A percentile compares a stretch with the other conserved stretches of the same genome.
phyloP scores from a whole-genome alignment of 495 filamentous ascomycete genomes.

The Talaromyces nanjingensis region DNA sequence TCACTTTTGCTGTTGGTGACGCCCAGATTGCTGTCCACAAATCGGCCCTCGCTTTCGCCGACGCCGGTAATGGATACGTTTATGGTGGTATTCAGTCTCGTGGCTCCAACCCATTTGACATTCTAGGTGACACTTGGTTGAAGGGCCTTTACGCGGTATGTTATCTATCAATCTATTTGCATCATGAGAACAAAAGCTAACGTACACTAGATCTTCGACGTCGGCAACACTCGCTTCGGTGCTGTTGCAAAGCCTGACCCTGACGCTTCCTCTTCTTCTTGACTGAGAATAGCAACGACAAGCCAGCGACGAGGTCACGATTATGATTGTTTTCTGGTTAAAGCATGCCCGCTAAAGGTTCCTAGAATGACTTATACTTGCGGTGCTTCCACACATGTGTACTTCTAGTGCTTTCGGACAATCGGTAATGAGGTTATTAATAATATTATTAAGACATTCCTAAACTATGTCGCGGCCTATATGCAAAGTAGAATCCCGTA shows the following conservation, averaged over 20 bases:
- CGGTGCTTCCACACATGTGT: neutral
- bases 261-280: neutral
- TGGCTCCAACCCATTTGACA: slow-evolving; percentile 60
- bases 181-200: slow-evolving; percentile 7
- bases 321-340: neutral
- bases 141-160: slow-evolving; percentile 65
- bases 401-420: neutral
- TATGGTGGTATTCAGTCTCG: slow-evolving; percentile 75
- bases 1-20: slow-evolving; percentile 63
- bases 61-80: slow-evolving; percentile 49
- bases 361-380: neutral
- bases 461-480: neutral
- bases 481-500: neutral
- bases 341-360: neutral
- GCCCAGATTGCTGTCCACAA: slow-evolving; percentile 63
- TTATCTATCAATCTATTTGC: neutral
- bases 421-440: neutral
- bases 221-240: slow-evolving; percentile 64
- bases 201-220: slow-evolving; percentile 61
- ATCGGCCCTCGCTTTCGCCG: slow-evolving; percentile 61
- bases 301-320: neutral
- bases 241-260: slow-evolving; percentile 17
- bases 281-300: neutral
- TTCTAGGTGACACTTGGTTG: slow-evolving; percentile 67
- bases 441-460: neutral